These are phyloP conservation scores for Fusarium vanettenii DNA, from an alignment of 2,329 filamentous ascomycete species.

Conservation along the genomic window DNA sequence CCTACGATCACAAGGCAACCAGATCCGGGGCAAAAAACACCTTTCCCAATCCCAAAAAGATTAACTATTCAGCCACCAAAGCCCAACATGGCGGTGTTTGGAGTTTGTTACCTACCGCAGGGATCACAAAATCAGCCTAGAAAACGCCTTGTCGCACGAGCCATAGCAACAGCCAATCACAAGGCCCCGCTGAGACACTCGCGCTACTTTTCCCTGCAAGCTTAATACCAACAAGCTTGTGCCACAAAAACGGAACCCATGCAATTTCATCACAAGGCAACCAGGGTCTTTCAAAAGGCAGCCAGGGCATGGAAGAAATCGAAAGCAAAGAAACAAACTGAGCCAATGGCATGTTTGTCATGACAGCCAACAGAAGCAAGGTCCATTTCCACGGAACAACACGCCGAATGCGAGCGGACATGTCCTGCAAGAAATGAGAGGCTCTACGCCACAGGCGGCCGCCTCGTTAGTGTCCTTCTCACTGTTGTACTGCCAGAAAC, in stretches of 20 bases:
- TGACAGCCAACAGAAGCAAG: neutral
- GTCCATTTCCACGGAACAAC: neutral
- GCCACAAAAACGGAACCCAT: constrained; percentile 5
- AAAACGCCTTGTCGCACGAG: neutral
- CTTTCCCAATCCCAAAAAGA: neutral
- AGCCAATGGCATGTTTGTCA: neutral
- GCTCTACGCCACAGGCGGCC: neutral
- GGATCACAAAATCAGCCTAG: neutral
- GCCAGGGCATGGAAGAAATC: neutral
- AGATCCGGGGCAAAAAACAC: neutral
- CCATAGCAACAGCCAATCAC: neutral
- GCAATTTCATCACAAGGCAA: neutral
- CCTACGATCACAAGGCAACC: neutral
- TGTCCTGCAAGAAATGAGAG: neutral
- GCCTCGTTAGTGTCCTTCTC: neutral
- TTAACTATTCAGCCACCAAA: neutral
- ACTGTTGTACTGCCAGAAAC: neutral
- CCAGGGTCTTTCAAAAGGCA: neutral
- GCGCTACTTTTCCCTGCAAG: constrained; percentile 13
- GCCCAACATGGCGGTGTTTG: neutral
- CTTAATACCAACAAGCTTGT: constrained; percentile 32
- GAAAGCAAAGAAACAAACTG: neutral
- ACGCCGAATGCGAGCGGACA: neutral
- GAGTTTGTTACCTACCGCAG: neutral
- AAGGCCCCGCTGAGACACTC: neutral